These are phyloP conservation scores for Sambucus nigra DNA, from an alignment of 129 eudicot genomes.

Conservation along the genomic window DNA sequence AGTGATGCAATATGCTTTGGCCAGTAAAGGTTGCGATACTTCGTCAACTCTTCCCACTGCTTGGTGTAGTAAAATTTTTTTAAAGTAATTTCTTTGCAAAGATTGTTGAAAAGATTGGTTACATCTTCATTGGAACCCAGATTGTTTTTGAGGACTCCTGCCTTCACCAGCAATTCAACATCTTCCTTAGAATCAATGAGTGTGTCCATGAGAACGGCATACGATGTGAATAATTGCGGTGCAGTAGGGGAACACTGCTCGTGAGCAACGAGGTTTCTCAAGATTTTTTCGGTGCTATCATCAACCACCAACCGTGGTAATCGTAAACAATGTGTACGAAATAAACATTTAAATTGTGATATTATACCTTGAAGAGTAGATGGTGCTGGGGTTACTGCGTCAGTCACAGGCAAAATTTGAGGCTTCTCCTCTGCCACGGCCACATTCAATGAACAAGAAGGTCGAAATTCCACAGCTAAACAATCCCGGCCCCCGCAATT, in stretches of 20 bases:
- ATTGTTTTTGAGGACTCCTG: background rate
- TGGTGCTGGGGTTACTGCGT: too few species aligned
- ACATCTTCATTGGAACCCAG: background rate
- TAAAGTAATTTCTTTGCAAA: background rate
- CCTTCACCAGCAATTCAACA: background rate
- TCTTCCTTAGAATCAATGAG: background rate
- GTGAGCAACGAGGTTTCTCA: background rate
- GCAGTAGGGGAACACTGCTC: background rate
- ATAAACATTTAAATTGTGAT: background rate
- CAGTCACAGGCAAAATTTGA: too few species aligned
- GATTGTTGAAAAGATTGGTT: background rate
- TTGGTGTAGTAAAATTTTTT: background rate
- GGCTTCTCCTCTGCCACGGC: too few species aligned
- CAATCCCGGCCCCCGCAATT: too few species aligned
- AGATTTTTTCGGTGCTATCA: too few species aligned
- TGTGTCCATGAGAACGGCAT: background rate
- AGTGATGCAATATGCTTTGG: background rate
- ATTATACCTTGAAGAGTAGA: background rate
- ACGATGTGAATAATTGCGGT: background rate
- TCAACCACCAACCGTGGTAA: too few species aligned
- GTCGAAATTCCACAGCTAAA: background rate
- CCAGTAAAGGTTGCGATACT: background rate
- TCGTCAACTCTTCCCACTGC: background rate
- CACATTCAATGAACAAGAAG: background rate
- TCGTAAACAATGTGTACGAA: too few species aligned